These are phyloP conservation scores for Phaffomyces opuntiae DNA, from an alignment of 805 yeast genomes.

Conservation along the genomic window DNA sequence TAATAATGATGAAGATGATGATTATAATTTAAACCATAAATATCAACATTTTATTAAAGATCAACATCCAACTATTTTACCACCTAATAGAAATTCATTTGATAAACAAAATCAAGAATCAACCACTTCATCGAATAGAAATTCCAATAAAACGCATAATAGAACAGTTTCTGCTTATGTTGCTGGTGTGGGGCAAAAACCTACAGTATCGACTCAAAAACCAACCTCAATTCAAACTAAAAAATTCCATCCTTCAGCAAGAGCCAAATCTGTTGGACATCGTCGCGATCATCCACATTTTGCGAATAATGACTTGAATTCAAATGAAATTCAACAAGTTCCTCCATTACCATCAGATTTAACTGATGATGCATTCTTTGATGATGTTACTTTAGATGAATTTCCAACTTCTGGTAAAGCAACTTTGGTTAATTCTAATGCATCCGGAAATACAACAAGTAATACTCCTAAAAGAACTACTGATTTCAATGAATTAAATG, in stretches of 20 bases:
- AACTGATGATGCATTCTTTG: conserved; percentile 40
- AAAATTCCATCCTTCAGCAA: conserved; percentile 68
- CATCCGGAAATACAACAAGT: conserved; percentile 7
- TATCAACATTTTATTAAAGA: conserved; percentile 7
- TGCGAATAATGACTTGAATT: background rate
- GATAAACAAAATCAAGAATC: background rate
- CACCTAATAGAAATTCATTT: conserved; percentile 20
- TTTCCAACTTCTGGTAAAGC: conserved; percentile 23
- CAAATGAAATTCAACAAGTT: conserved; percentile 11
- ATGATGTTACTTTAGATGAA: conserved; percentile 56
- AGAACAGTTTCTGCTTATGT: conserved; percentile 25
- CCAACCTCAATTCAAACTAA: conserved; percentile 15
- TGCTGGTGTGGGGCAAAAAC: conserved; percentile 4
- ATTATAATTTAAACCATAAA: conserved; percentile 1
- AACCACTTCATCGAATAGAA: background rate
- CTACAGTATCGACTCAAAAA: conserved; percentile 4
- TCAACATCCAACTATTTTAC: conserved; percentile 16
- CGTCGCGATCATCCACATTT: conserved; percentile 39
- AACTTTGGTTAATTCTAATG: conserved; percentile 13
- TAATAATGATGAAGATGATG: background rate
- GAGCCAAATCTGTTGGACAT: conserved; percentile 86
- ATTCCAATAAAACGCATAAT: conserved; percentile 14
- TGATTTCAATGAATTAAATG: conserved; percentile 29
- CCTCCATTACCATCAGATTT: conserved; percentile 27
- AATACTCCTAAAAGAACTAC: conserved; percentile 5